A percentile compares a stretch with the other conserved stretches of the same genome.
Evolutionary conservation across 2,329 filamentous ascomycete genomes (phyloP).

Genomic region (Pseudogymnoascus sp.): DNA sequence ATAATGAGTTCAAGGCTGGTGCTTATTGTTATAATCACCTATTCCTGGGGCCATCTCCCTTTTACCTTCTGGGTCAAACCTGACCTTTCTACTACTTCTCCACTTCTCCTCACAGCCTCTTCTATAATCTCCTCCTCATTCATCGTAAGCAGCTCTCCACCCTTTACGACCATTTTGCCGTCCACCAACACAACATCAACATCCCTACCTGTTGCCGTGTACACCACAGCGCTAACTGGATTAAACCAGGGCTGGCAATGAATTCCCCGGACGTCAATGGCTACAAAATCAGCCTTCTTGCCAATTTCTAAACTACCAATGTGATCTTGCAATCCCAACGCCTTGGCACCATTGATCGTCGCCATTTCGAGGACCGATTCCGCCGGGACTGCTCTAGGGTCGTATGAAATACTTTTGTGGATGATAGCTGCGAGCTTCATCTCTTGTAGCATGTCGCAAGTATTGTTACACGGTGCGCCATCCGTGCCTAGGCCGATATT

Average conservation of each 20-base stretch:
- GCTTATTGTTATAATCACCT: background rate
- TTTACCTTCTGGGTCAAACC: conserved; percentile 31
- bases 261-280: conserved; percentile 26
- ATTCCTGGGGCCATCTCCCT: conserved; percentile 31
- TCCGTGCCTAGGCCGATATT: conserved; percentile 44
- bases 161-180: conserved; percentile 33
- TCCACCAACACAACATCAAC: conserved; percentile 38
- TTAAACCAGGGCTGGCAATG: conserved; percentile 15
- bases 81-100: conserved; percentile 33
- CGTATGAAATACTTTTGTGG: conserved; percentile 35
- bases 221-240: conserved; percentile 37
- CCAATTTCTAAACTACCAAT: conserved; percentile 36
- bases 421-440: conserved; percentile 44
- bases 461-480: conserved; percentile 44
- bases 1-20: background rate
- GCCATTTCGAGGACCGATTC: conserved; percentile 42
- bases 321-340: conserved; percentile 34
- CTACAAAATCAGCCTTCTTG: conserved; percentile 39
- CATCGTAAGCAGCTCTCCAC: conserved; percentile 32
- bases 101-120: conserved; percentile 30
- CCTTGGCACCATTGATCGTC: conserved; percentile 42
- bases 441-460: conserved; percentile 43
- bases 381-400: conserved; percentile 37
- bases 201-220: conserved; percentile 37
- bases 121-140: conserved; percentile 34